Evolutionary conservation across 2,329 filamentous ascomycete genomes (phyloP), one percentile per base, ranked within the genome.

Genomic region (Xylaria sp.): DNA sequence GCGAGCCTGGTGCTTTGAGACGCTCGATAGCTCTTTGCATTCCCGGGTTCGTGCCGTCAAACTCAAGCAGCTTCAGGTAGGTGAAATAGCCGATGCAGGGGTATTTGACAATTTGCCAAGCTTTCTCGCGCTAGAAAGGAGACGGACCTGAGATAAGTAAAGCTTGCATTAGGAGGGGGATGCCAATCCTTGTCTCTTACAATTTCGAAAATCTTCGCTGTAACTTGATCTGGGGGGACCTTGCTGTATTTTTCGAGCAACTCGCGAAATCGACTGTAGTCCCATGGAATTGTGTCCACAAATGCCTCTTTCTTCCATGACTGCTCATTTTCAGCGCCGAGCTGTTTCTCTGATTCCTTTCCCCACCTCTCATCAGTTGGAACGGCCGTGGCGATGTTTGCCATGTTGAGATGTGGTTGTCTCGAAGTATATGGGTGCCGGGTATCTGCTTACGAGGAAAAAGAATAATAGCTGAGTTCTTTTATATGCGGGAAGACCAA

Each of bases 31-130:
- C 66, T 10, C 8, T 41, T 28, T 52, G 39, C 56, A 66, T 65
- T 10, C 18, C 56, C n/a, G 54, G n/a, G 28, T 9, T 49, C 3
- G 49, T 25, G 1, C 55, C 66, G 31, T n/a, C 48, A 31, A 68
- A 68, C 15, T 68, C 66, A 31, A 51, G 15, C 39, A 65, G 41
- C 41, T 56, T 56, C 13, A 66, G 10, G 49, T 60, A 68, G 28
- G 39, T 51, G 43, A 68, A 65, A 15, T 51, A 9, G 31, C 66
- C 66, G 49, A 68, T 68, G 55, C 66, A 68, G 41, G 66, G 66
- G n/a, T 68, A 68, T 33, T 65, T 62, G 23, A 54, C 67, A 1
- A 69, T n/a, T 18, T 54, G 23, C 62, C 62, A 69, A 2, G 67
- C 67, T 25, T 66, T 66, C 10, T 55, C 54, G 6, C 67, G 51